Evolutionary conservation across 305 asterid species (phyloP).

Genomic region (Lippia alba): DNA sequence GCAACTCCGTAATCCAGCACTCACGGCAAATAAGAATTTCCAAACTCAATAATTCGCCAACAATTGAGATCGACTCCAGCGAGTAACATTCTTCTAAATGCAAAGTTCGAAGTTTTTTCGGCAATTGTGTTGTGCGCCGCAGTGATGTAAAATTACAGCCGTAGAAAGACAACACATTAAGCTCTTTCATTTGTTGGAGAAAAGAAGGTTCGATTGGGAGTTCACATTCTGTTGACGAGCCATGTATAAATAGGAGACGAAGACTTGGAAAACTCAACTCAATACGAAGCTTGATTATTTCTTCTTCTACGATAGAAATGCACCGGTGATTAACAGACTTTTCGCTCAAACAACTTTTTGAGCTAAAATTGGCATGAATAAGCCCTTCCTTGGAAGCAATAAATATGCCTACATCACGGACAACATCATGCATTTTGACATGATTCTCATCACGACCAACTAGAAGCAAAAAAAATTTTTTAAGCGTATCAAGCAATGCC

Average conservation of each 20-base stretch:
- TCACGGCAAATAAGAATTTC: constrained; percentile 31
- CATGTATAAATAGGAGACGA: constrained; percentile 7
- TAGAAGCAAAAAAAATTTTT: constrained; percentile 28
- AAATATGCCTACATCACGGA: constrained; percentile 34
- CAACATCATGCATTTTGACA: constrained; percentile 47
- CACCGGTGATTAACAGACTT: constrained; percentile 1
- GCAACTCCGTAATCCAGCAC: background rate
- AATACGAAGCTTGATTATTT: constrained; percentile 2
- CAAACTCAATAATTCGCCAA: constrained; percentile 25
- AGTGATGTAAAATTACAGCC: background rate
- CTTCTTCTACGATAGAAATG: constrained; percentile 31
- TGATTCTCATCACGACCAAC: background rate
- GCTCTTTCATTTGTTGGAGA: constrained; percentile 19
- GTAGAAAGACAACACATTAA: constrained; percentile 34
- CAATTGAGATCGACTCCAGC: constrained; percentile 18
- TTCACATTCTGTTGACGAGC: too few species aligned
- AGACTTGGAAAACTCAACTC: constrained; percentile 29
- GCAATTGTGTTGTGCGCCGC: constrained; percentile 20
- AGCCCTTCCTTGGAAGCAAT: constrained; percentile 13
- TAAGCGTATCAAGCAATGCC: background rate
- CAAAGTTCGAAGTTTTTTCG: constrained; percentile 28
- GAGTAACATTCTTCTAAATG: constrained; percentile 1
- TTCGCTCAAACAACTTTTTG: constrained; percentile 16
- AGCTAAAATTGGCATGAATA: background rate
- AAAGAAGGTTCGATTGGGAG: background rate